Evolutionary conservation across 805 yeast species (phyloP).

Genomic region (Cyberlindnera mississippiensis): DNA sequence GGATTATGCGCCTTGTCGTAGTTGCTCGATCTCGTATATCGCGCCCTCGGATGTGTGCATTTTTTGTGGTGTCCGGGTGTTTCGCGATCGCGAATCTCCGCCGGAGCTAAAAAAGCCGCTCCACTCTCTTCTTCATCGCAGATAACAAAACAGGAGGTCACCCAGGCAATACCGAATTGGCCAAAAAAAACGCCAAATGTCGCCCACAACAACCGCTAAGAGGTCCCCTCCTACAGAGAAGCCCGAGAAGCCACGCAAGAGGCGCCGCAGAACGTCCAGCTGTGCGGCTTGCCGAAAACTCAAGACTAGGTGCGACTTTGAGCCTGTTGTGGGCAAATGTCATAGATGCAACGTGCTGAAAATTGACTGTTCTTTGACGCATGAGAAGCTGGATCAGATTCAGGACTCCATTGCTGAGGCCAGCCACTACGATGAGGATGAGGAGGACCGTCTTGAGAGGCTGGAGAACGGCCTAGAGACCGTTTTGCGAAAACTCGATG

Average conservation of each 20-base stretch:
- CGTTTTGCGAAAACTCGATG: conserved; percentile 27
- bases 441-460: conserved; percentile 7
- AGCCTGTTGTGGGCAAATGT: conserved; percentile 40
- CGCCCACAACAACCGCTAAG: too few species aligned
- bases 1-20: too few species aligned
- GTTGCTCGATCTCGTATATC: too few species aligned
- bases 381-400: conserved; percentile 28
- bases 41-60: too few species aligned
- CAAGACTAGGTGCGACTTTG: conserved; percentile 56
- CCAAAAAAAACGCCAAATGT: too few species aligned
- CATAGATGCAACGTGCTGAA: conserved; percentile 48
- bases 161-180: too few species aligned
- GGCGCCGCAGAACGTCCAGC: conserved; percentile 39
- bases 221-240: too few species aligned
- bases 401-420: conserved; percentile 14
- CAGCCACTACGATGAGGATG: conserved; percentile 3
- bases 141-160: too few species aligned
- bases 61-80: too few species aligned
- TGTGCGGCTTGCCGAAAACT: conserved; percentile 51
- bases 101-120: too few species aligned
- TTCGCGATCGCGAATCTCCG: too few species aligned
- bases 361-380: conserved; percentile 45
- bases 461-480: conserved; percentile 21
- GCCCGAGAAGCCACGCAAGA: conserved; percentile 17
- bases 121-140: too few species aligned